Evolutionary conservation across 495 filamentous ascomycete species (phyloP), one percentile per base, ranked within the genome.

Genomic region (Penicillium pulvis): DNA sequence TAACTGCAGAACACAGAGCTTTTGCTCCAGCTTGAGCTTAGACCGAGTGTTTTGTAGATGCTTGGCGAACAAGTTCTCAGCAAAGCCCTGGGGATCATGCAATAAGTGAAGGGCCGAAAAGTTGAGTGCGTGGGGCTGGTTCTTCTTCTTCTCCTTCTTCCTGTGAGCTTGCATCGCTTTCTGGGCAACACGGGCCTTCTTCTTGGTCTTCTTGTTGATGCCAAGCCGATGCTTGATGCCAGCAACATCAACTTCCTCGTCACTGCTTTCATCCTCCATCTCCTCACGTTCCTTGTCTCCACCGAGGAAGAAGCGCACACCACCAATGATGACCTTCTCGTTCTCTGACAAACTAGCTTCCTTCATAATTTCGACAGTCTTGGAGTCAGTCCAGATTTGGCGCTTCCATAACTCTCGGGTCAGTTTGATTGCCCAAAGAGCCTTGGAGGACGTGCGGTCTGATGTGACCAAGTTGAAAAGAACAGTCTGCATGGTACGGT

Each of bases 101-200:
- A 99, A 81, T 14, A 99, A 81, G 69, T 98, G 94, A n/a, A 91
- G 83, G n/a, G 95, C 95, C 0, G 93, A 97, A 75, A 99, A 99
- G 76, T 99, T 98, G 23, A 98, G 82, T 0, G 88, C 85, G 65
- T 93, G 90, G 0, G 90, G 89, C 53, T 90, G 82, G 51, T 84
- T 87, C 83, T 96, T 96, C 79, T 93, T 95, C 67, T 84, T 85
- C 70, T 96, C 90, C 72, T 90, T 89, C 71, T 80, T 90, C 70
- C 87, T 93, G 28, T 62, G 86, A 12, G 26, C 88, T 20, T 87
- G 81, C 8, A 89, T 79, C 2, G 93, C 95, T 65, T 87, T 89
- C 54, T 93, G 89, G 20, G 95, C 80, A 9, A 83, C 82, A 66
- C 87, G 88, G 23, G 85, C 81, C 60, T 92, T 87, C 79, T 97